These are phyloP conservation scores for Verbascum thapsus DNA, from an alignment of 257 asterid species.

Conservation along the genomic window DNA sequence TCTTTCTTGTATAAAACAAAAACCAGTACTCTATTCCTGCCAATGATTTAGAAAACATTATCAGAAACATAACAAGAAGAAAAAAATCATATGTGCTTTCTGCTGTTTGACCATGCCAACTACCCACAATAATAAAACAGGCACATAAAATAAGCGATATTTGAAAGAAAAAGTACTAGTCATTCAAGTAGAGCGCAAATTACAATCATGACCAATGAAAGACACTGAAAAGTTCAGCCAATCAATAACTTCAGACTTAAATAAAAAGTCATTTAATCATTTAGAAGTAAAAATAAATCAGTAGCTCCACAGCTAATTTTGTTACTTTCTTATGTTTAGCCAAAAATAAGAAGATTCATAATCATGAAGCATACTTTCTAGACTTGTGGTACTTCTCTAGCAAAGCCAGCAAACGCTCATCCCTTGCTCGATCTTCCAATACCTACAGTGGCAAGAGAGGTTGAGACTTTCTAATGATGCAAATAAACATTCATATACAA, in stretches of 20 bases:
- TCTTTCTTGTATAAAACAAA: slow-evolving; percentile 97
- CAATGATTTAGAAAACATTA: slow-evolving; percentile 16
- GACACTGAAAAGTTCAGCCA: neutral
- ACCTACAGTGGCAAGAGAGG: slow-evolving; percentile 51
- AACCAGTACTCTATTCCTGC: slow-evolving; percentile 97
- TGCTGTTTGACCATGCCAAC: too few species aligned
- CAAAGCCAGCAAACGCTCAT: slow-evolving; percentile 73
- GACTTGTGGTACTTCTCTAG: slow-evolving; percentile 92
- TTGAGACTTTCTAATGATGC: slow-evolving; percentile 20
- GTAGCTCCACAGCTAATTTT: neutral
- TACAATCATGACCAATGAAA: neutral
- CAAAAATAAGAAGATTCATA: neutral
- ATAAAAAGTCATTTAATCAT: slow-evolving; percentile 2
- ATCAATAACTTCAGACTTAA: slow-evolving; percentile 9
- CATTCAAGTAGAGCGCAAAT: slow-evolving; percentile 22
- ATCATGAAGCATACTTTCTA: slow-evolving; percentile 57
- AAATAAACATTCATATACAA: neutral
- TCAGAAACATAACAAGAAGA: neutral
- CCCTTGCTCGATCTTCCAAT: slow-evolving; percentile 94
- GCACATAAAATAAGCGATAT: neutral
- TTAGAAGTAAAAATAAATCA: neutral
- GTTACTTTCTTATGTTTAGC: slow-evolving; percentile 1
- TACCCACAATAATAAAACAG: neutral
- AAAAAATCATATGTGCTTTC: too few species aligned
- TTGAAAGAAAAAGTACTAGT: slow-evolving; percentile 1